Base-by-base conservation (phyloP, 129 eudicot genomes). In the Gnaphalium uliginosum region DNA sequence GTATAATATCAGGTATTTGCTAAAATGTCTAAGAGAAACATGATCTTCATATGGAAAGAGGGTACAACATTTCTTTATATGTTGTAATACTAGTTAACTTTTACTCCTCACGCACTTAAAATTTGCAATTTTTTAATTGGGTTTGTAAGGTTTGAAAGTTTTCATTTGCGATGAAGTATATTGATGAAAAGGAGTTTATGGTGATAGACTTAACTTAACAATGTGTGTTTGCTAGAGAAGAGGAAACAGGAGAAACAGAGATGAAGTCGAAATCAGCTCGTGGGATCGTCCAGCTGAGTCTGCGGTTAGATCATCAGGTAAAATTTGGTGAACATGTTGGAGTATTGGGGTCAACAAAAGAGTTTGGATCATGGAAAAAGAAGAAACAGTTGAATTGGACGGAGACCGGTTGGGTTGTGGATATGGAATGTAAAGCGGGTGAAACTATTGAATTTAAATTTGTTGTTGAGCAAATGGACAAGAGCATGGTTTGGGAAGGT, bases 231-330 rank as follows among this genome's bases (percentile, higher is more conserved):
- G 66, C 33, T 77, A 77, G 80, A 79, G 87, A 80, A 51, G 86
- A 72, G 69, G 82, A 78, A 69, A 80, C 75, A 53, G 83, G 72
- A 26, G 79, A 81, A 72, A 83, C 66, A 43, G 81, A 72, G 43
- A 77, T 61, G 73, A 71, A 67, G 81, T 71, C 86, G 14, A 84
- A 77, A 24, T 48, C 80, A 4, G 65, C 64, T 51, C 39, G 69
- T 21, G 86, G 85, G 33, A 86, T 27, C 82, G 96, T 93, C 72
- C 81, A 72, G 71, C 68, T 94, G 73, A 80, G 67, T 56, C 62
- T 94, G 15, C 83, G 88, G 80, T 82, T 94, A 72, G 87, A 89
- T 77, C 98, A 90, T 81, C 98, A 90, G 76, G 98, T 94, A 29
- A 51, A 76, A 75, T 94, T 83, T 58, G 98, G 98, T 32, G 98